Base-by-base conservation (phyloP, 1,139 yeast genomes). In the Yamadazyma diddensiae region DNA sequence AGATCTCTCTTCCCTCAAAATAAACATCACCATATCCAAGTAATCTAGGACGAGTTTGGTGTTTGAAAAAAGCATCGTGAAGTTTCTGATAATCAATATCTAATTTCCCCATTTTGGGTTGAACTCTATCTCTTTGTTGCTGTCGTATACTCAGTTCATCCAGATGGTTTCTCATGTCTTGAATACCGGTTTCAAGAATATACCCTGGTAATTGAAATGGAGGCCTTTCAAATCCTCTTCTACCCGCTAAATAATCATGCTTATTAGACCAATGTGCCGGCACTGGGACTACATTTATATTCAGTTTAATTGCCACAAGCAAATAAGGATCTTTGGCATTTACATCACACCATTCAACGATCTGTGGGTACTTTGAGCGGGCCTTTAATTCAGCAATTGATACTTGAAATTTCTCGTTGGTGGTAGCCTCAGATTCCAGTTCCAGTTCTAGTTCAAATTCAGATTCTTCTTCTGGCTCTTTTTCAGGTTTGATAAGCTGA, bases 261-360 rank as follows among this genome's bases (percentile, higher is more conserved):
- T 87, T 87, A 10, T 73, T 62, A 36, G 77, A 77, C 98, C 98
- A 92, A 53, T 88, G 95, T 0, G 61, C 55, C 0, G 98, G 97
- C 0, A 90, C 88, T 1, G 79, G 86, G 0, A 90, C 80, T 2
- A 65, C 70, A 44, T 87, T 86, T 29, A 78, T 78, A 26, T 68
- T 64, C 0, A 82, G 64, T 50, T 90, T 92, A 36, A 92, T 57
- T 10, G 71, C 62, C 0, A 85, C 77, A 11, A 80, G 64, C 16
- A 88, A 54, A 31, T 65, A 61, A 1, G 98, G 96, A 49, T 87
- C 94, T 3, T 68, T 70, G 0, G 97, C 84, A 58, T 90, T 94
- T 2, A 80, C 82, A 55, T 92, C 98, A 45, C 65, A 74, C 94
- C 94, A 83, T 43, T 88, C 95, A 0, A 92, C 82, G 3, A 81